phyloP scores from a whole-genome alignment of 495 filamentous ascomycete genomes.

The Penicillium atrosanguineum region DNA sequence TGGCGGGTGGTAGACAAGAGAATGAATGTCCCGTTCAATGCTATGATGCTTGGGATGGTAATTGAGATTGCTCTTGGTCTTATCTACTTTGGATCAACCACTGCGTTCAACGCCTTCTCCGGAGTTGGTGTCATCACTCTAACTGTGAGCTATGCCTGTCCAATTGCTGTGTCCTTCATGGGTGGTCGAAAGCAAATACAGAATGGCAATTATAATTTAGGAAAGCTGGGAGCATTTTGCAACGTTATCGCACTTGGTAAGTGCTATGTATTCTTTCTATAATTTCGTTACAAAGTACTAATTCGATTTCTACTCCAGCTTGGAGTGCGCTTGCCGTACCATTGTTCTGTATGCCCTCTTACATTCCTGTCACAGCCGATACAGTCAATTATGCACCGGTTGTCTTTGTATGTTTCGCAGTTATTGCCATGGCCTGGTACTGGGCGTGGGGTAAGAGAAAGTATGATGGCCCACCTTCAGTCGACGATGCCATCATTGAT shows the following conservation, averaged over 20 bases:
- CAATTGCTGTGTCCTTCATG: slow-evolving; percentile 49
- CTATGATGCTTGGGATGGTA: slow-evolving; percentile 47
- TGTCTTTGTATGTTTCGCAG: slow-evolving; percentile 54
- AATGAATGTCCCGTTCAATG: slow-evolving; percentile 51
- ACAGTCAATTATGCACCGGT: slow-evolving; percentile 54
- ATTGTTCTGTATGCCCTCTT: slow-evolving; percentile 42
- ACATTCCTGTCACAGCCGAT: slow-evolving; percentile 35
- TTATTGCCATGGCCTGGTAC: slow-evolving; percentile 56
- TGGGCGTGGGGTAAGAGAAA: slow-evolving; percentile 51
- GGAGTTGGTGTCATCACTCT: slow-evolving; percentile 58
- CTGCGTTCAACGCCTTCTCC: slow-evolving; percentile 59
- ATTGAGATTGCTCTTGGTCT: slow-evolving; percentile 53
- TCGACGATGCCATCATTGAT: slow-evolving; percentile 15
- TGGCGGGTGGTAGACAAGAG: slow-evolving; percentile 52
- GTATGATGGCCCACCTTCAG: slow-evolving; percentile 21
- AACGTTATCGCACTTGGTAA: slow-evolving; percentile 54
- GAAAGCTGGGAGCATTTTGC: slow-evolving; percentile 51
- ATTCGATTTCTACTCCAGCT: slow-evolving; percentile 25
- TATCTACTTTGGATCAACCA: slow-evolving; percentile 54
- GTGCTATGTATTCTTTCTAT: slow-evolving; percentile 10
- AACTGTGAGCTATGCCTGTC: slow-evolving; percentile 52
- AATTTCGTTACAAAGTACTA: neutral
- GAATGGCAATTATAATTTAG: slow-evolving; percentile 53
- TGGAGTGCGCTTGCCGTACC: slow-evolving; percentile 59
- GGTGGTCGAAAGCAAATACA: slow-evolving; percentile 45